Evolutionary conservation across 2,329 filamentous ascomycete species (phyloP), one percentile per base, ranked within the genome.

Genomic region (Botrytis medusae): DNA sequence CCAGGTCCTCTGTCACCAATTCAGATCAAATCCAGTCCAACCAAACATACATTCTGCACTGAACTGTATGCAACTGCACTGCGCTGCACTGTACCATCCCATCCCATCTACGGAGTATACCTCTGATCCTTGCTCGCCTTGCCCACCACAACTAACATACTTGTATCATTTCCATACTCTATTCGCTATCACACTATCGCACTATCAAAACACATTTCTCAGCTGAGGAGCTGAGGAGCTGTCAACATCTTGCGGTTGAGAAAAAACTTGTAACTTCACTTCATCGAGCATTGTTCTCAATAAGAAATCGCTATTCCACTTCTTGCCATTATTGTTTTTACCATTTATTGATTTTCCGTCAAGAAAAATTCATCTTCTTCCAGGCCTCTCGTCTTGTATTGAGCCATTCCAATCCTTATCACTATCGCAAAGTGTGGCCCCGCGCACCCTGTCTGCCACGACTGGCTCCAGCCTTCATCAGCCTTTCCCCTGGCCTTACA

Each of bases 391-490:
- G 42, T 61, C 61, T 32, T 44, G 25, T 40, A n/a, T 25, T 16
- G 60, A 62, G 60, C 60, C n/a, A 42, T 48, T 44, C 51, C 37
- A 40, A 37, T 69, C 65, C 42, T 60, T 70, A 42, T 60, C 68
- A 59, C 46, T 69, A 59, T 48, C 67, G 37, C 59, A 44, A 60
- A 69, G n/a, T 69, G 67, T 61, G 40, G 67, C 51, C 42, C 60
- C 61, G 69, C 69, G 32, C 61, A 57, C 40, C 71, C 71, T 67
- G 63, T 34, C 63, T 69, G 54, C 40, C 51, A 68, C 70, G 42
- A 29, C 40, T 69, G 51, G 22, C 57, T 70, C 44, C 63, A 60
- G 71, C 62, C 51, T 72, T 61, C 48, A 72, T 48, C 71, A 72
- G 63, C 71, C 71, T 68, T 69, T 69, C 71, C 32, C 22, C 48